Base-by-base conservation (phyloP, 805 yeast genomes). In the Metschnikowia kunwiensis region DNA sequence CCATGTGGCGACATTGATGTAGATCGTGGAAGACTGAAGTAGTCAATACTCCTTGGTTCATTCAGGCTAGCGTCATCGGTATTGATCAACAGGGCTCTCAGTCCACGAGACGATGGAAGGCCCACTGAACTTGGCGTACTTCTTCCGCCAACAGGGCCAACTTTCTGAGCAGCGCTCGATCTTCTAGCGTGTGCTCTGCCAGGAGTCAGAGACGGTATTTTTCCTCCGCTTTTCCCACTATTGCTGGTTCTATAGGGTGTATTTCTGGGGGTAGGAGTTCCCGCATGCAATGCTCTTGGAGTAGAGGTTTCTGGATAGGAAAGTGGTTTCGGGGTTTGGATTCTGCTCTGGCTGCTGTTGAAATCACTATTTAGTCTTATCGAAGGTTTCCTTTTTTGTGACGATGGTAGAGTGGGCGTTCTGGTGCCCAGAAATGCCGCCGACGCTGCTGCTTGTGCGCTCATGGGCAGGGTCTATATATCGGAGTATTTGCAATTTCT, bases 381-480 rank as follows among this genome's bases (percentile, higher is more conserved):
- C 24, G 14, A 9, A 11, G 43, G 44, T 14, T 26, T 33, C 15
- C 29, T 25, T 15, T 29, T 12, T n/a, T 16, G 27, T 31, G 33
- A 14, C 24, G 11, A 13, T 11, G 30, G 24, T 12, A 25, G 20
- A 5, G 18, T 27, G 11, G 34, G 27, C 18, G 35, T 25, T 13
- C 17, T 42, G 32, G 28, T 27, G 31, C 51, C 61, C 39, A 58
- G 63, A 46, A 67, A 67, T 5, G 73, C 73, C 4, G 72, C 72
- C 46, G 63, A 42, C 2, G 73, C 73, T 10, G 73, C 73, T 6
- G 72, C 70, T 30, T 62, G 65, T 25, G 66, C 67, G 37, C 51
- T 40, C 49, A 44, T 47, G 12, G 11, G n/a, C n/a, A n/a, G n/a
- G n/a, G n/a, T n/a, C n/a, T n/a, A n/a, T n/a, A n/a, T n/a, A n/a